A percentile compares a stretch with the other conserved stretches of the same genome.
Conservation (phyloP, 768 basidiomycete genomes). For the Trametes meyenii region DNA sequence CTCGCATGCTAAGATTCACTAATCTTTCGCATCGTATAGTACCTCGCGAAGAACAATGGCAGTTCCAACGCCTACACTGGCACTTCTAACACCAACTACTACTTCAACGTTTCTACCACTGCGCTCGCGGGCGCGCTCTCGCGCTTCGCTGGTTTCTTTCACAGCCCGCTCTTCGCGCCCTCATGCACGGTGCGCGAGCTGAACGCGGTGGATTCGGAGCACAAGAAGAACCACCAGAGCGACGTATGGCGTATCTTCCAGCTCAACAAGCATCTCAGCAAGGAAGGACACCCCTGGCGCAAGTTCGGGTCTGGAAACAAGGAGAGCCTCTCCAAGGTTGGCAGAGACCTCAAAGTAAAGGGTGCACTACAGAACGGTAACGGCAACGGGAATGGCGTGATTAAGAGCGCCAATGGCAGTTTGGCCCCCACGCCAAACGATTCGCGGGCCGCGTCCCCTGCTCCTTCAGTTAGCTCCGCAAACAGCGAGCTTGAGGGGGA, state of each 20-base stretch:
- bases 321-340: slow-evolving; percentile 68
- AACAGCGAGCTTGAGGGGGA: slow-evolving; percentile 68
- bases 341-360: slow-evolving; percentile 55
- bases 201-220: slow-evolving; percentile 95
- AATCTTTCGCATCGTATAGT: slow-evolving; percentile 43
- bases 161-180: slow-evolving; percentile 85
- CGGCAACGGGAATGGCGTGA: slow-evolving; percentile 27
- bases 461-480: slow-evolving; percentile 56
- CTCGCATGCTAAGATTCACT: neutral
- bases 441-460: slow-evolving; percentile 60
- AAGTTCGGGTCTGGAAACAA: slow-evolving; percentile 93
- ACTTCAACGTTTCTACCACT: slow-evolving; percentile 68
- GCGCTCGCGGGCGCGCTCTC: slow-evolving; percentile 70
- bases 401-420: slow-evolving; percentile 34
- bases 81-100: slow-evolving; percentile 89
- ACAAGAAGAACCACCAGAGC: slow-evolving; percentile 92
- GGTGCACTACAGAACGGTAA: slow-evolving; percentile 41
- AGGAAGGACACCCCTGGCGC: slow-evolving; percentile 78
- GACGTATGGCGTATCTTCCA: slow-evolving; percentile 97
- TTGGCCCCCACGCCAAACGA: slow-evolving; percentile 42
- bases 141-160: slow-evolving; percentile 87
- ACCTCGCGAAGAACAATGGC: slow-evolving; percentile 81
- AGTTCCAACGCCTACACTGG: slow-evolving; percentile 92
- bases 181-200: slow-evolving; percentile 88
- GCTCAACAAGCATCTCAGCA: slow-evolving; percentile 84